Evolutionary conservation across 1,284 basidiomycete species (phyloP).

Genomic region (Cutaneotrichosporon spelunceum): DNA sequence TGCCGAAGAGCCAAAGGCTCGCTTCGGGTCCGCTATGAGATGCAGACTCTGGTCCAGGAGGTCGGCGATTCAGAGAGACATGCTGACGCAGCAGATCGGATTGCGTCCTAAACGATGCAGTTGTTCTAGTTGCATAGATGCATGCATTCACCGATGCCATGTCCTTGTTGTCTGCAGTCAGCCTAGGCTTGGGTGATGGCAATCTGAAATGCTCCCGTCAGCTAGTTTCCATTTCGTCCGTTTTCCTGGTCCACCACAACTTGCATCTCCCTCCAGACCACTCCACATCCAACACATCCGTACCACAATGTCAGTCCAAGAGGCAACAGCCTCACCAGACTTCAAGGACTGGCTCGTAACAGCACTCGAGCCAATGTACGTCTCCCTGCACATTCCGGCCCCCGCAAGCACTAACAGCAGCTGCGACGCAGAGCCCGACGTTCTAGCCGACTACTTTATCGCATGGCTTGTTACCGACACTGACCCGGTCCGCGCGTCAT

Average conservation of each 20-base stretch:
- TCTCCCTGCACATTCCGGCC: conserved; percentile 4
- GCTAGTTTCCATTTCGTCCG: background rate
- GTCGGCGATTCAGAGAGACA: background rate
- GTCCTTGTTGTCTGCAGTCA: no score
- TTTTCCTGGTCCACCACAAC: background rate
- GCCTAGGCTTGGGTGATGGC: no score
- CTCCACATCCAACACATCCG: background rate
- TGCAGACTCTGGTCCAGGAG: background rate
- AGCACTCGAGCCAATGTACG: conserved; percentile 80
- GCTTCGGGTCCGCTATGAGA: background rate
- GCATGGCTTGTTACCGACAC: conserved; percentile 77
- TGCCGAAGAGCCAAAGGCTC: background rate
- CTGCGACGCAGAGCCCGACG: conserved; percentile 92
- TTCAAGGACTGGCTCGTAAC: conserved; percentile 68
- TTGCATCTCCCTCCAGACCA: background rate
- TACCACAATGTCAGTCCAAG: conserved; percentile 14
- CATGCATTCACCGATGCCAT: no score
- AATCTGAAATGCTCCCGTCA: background rate
- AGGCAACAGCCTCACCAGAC: conserved; percentile 37
- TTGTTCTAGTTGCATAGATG: background rate
- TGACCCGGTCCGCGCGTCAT: conserved; percentile 54
- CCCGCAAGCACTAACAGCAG: conserved; percentile 52
- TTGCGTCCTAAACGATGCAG: background rate
- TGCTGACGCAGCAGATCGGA: background rate
- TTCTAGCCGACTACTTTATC: conserved; percentile 89